Evolutionary conservation across 2,329 filamentous ascomycete species (phyloP).

Genomic region (Nemania diffusa): DNA sequence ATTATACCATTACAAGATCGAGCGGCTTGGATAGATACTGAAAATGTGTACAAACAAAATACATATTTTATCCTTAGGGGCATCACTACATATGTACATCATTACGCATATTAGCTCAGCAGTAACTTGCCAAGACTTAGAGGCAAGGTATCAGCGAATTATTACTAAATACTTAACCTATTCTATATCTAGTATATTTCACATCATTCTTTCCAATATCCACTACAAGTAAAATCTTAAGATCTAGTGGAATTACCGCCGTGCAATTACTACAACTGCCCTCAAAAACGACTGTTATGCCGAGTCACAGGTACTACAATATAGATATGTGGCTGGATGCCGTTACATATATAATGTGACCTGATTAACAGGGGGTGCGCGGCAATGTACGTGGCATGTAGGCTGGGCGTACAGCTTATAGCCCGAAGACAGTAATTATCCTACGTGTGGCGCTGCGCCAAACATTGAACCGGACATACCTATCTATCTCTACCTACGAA

Average conservation of each 20-base stretch:
- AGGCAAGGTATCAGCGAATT: too few relatives aligned
- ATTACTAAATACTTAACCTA: neutral
- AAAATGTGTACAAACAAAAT: too few relatives aligned
- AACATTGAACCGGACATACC: neutral
- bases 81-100: too few relatives aligned
- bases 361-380: conserved; percentile 19
- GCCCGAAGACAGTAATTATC: neutral
- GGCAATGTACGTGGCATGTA: conserved; percentile 32
- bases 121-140: neutral
- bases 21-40: too few relatives aligned
- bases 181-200: too few relatives aligned
- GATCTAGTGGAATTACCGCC: neutral
- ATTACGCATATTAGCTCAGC: too few relatives aligned
- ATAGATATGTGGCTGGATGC: neutral
- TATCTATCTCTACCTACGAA: neutral
- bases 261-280: neutral
- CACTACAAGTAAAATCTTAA: neutral
- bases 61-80: too few relatives aligned
- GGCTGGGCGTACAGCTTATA: conserved; percentile 10
- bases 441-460: neutral
- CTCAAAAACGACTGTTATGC: neutral
- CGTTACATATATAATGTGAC: neutral
- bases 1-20: neutral
- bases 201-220: neutral
- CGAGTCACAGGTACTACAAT: neutral